A percentile compares a stretch with the other conserved stretches of the same genome.
Conservation (phyloP, 345 rosid genomes). For the Triadica sebifera region DNA sequence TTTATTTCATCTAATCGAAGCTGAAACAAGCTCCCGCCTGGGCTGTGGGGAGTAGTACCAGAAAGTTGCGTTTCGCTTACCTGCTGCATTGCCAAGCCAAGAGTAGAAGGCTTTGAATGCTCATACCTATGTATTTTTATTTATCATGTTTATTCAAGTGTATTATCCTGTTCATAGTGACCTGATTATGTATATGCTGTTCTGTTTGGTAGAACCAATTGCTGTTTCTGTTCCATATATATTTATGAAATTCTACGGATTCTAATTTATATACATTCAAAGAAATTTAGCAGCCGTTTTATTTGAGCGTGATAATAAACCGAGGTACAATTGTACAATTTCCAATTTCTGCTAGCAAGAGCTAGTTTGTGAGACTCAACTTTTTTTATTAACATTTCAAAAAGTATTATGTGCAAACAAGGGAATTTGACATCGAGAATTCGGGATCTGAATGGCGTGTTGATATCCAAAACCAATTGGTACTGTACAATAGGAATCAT, state of each 20-base stretch:
- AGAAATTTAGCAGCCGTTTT: constrained; percentile 7
- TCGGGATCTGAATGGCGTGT: too few species aligned
- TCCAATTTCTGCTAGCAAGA: neutral
- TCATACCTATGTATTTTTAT: neutral
- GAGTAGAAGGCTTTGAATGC: neutral
- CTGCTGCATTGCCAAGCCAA: neutral
- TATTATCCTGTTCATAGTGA: constrained; percentile 15
- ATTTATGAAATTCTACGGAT: neutral
- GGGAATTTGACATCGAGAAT: too few species aligned
- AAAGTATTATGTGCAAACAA: too few species aligned
- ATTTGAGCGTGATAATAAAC: constrained; percentile 2
- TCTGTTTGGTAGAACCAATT: neutral
- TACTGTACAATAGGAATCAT: too few species aligned
- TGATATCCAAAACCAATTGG: too few species aligned
- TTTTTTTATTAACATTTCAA: too few species aligned
- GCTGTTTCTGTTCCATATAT: neutral
- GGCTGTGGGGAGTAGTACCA: neutral
- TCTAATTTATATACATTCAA: neutral
- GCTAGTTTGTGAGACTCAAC: too few species aligned
- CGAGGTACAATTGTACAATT: neutral
- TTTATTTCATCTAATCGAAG: neutral
- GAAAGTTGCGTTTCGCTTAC: neutral
- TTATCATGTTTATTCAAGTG: neutral
- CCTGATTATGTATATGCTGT: constrained; percentile 16
- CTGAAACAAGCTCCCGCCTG: neutral